These are phyloP conservation scores for Lipomyces japonicus DNA, from an alignment of 805 yeast genomes.

Conservation along the genomic window DNA sequence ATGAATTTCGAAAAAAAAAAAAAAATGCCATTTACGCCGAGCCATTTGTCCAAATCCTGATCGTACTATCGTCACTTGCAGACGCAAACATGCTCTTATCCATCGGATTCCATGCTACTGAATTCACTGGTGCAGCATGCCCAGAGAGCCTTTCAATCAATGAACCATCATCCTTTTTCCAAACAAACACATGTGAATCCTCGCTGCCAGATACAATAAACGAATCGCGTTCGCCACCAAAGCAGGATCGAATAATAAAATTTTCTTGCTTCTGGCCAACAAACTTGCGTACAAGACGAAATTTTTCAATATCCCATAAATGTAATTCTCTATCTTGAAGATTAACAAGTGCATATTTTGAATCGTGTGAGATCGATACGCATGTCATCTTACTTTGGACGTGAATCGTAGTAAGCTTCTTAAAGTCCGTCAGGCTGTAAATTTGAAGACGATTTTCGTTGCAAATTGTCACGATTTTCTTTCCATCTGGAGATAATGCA, in stretches of 20 bases:
- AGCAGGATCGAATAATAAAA: constrained; percentile 68
- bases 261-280: constrained; percentile 70
- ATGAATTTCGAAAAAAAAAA: too few species aligned
- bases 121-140: constrained; percentile 65
- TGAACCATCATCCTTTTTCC: constrained; percentile 72
- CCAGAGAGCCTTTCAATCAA: constrained; percentile 58
- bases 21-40: too few species aligned
- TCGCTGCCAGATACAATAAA: constrained; percentile 78
- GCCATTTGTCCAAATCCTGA: constrained; percentile 24
- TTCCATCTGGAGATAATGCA: constrained; percentile 62
- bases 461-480: constrained; percentile 58
- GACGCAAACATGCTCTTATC: constrained; percentile 61
- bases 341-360: constrained; percentile 55
- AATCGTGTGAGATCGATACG: constrained; percentile 56
- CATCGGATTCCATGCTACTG: constrained; percentile 69
- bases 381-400: constrained; percentile 62
- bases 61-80: constrained; percentile 76
- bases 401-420: constrained; percentile 45
- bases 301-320: constrained; percentile 67
- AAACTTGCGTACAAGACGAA: constrained; percentile 57
- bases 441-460: constrained; percentile 60
- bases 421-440: constrained; percentile 47
- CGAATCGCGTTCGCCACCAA: constrained; percentile 69
- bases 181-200: constrained; percentile 70
- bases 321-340: constrained; percentile 70